Base-by-base conservation (phyloP, 768 basidiomycete species). In the Leccinum longicurvipes region DNA sequence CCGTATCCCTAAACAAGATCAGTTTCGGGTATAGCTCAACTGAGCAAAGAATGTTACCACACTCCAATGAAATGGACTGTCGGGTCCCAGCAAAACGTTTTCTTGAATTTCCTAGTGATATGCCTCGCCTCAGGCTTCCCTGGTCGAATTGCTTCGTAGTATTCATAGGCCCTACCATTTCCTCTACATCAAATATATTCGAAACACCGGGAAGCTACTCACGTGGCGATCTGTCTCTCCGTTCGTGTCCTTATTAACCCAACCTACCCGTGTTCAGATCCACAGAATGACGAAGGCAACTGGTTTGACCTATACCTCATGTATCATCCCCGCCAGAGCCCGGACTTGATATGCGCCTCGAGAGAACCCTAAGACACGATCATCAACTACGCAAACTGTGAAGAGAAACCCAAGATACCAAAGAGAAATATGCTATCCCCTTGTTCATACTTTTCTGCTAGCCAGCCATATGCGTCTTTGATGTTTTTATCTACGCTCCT, bases 1-100 rank as follows among this genome's bases (percentile, higher is more conserved):
- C 83, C 2, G 83, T 85, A 59, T 86, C 84, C 81, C 83, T 46
- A 21, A 46, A 28, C 4, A 4, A 55, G 7, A 19, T 15, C 24
- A 60, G n/a, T 57, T 23, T 19, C 11, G 3, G 21, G 12, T 29
- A n/a, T 25, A 14, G 28, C 19, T 23, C 4, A 44, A 36, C 19
- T 31, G 32, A 9, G 10, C 28, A 21, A 49, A 62, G 9, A 29
- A 41, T 3, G 11, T 10, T 56, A 78, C 79, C 77, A 80, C 7
- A 77, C 74, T 2, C 80, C 80, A 24, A 82, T 65, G 50, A 81
- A 81, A 24, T 44, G 42, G 12, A 44, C 42, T 24, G 21, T 21
- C 12, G 24, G 42, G 42, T 46, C 11, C 45, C 45, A 46, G n/a
- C 24, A 46, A 27, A 46, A 46, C 4, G 25, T 27, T 27, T 47